phyloP scores from a whole-genome alignment of 2,329 filamentous ascomycete genomes.

The Calcarisporium arbuscula region DNA sequence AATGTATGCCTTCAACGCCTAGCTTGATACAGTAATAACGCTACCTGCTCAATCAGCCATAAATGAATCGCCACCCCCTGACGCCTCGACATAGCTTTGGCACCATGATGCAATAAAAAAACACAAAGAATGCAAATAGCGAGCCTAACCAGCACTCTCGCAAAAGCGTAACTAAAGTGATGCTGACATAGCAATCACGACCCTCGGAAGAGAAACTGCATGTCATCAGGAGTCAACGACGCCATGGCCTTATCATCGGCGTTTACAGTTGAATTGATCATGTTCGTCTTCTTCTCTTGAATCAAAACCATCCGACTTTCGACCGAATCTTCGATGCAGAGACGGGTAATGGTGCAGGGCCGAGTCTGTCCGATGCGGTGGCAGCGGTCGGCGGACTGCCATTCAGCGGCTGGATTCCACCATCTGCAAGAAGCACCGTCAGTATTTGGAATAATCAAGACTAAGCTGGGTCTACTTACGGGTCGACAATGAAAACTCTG shows the following conservation, averaged over 20 bases:
- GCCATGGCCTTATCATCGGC: constrained; percentile 87
- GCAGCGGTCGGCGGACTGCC: constrained; percentile 91
- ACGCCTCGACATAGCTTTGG: no score
- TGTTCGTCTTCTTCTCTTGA: constrained; percentile 97
- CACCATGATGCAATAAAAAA: no score
- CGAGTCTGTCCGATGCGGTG: constrained; percentile 94
- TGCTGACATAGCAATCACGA: no score
- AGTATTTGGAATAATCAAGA: neutral
- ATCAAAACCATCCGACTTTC: constrained; percentile 92
- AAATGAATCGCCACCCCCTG: no score
- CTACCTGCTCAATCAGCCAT: no score
- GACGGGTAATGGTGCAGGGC: constrained; percentile 86
- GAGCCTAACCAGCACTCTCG: no score
- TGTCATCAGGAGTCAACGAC: constrained; percentile 80
- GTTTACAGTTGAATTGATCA: constrained; percentile 97
- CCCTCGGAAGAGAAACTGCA: constrained; percentile 94
- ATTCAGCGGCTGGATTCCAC: constrained; percentile 99
- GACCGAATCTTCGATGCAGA: constrained; percentile 95
- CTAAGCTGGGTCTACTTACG: constrained; percentile 50
- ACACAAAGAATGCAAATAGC: no score
- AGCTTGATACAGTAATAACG: no score
- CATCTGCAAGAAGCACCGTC: constrained; percentile 49
- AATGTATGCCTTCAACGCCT: no score
- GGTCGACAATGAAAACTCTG: constrained; percentile 91
- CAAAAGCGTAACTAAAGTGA: no score